Percentiles rank a stretch among this genome's conserved stretches.
phyloP scores from a whole-genome alignment of 768 basidiomycete species.

The Polyporus arcularius region DNA sequence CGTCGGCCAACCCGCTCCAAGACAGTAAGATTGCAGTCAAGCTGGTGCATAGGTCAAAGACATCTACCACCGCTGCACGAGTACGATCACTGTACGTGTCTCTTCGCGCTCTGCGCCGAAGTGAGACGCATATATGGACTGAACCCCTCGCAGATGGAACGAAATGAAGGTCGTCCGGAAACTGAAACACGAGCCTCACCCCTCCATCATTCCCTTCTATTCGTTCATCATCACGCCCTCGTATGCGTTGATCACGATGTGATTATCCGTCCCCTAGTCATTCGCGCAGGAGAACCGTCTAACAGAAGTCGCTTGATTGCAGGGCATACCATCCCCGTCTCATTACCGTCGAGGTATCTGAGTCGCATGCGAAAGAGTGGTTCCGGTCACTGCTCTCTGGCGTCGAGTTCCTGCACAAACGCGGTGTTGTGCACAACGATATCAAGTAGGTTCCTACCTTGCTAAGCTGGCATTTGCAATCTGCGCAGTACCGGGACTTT shows the following conservation, averaged over 20 bases:
- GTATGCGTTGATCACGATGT: constrained; percentile 93
- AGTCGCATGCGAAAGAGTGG: constrained; percentile 76
- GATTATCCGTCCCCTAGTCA: constrained; percentile 30
- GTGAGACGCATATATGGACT: not conserved
- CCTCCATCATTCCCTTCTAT: constrained; percentile 90
- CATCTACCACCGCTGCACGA: constrained; percentile 84
- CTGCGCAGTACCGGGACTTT: not conserved
- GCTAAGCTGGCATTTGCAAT: not conserved
- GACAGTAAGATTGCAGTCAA: constrained; percentile 80
- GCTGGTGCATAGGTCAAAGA: constrained; percentile 83
- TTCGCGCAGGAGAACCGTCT: not conserved
- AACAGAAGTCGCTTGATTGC: constrained; percentile 1
- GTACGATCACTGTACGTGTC: constrained; percentile 78
- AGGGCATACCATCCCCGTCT: constrained; percentile 89
- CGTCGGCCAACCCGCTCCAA: constrained; percentile 39
- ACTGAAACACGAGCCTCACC: constrained; percentile 84
- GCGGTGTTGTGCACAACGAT: constrained; percentile 89
- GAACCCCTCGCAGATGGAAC: constrained; percentile 68
- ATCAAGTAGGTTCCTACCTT: constrained; percentile 69
- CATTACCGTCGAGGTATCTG: constrained; percentile 86
- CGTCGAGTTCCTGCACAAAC: constrained; percentile 79
- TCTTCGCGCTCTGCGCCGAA: not conserved
- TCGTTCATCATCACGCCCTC: constrained; percentile 92
- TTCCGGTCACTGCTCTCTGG: constrained; percentile 81
- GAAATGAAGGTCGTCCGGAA: constrained; percentile 95